Evolutionary conservation across 176 grass and related monocot species (phyloP), one percentile per base, ranked within the genome.

Genomic region (Elaeis guineensis): DNA sequence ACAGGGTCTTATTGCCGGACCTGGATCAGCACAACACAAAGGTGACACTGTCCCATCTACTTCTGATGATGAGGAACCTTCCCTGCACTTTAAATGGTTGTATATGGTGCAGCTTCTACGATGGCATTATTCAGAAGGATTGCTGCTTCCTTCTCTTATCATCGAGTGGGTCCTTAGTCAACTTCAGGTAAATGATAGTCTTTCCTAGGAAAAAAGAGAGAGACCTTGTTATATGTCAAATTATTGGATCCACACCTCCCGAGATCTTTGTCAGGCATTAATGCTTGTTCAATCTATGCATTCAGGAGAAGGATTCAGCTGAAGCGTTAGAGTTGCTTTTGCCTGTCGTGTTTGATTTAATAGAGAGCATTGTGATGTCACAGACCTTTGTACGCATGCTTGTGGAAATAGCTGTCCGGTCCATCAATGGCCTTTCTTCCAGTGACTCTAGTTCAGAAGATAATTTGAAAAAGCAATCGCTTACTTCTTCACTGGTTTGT

Each of bases 241-340:
- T 5, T 78, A 64, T 76, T 25, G n/a, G 57, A 51, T 73, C 60
- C 35, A 50, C 62, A 51, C 21, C 8, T 20, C 28, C 28, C 28
- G 20, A 50, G 17, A 52, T 20, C 25, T 49, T 61, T 19, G 5
- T 28, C 24, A 53, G 39, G 17, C 18, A 49, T 55, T 44, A 44
- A 62, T 55, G 5, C 19, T 49, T 54, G 17, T 73, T 49, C 22
- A 59, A 61, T 50, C 5, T 53, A 55, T 68, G 24, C 21, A 26
- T 86, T 68, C 74, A 98, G 94, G 94, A 93, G 71, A 93, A 89
- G 70, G 88, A 89, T 76, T 83, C 84, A 65, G 16, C 75, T 59
- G 79, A 98, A 51, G 80, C 76, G 50, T 89, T 98, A 54, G 94
- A 98, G 69, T 85, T 93, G 63, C 84, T 98, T 72, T 81, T 98